Evolutionary conservation across 2,329 filamentous ascomycete species (phyloP).

Genomic region (Pseudogymnoascus sp.): DNA sequence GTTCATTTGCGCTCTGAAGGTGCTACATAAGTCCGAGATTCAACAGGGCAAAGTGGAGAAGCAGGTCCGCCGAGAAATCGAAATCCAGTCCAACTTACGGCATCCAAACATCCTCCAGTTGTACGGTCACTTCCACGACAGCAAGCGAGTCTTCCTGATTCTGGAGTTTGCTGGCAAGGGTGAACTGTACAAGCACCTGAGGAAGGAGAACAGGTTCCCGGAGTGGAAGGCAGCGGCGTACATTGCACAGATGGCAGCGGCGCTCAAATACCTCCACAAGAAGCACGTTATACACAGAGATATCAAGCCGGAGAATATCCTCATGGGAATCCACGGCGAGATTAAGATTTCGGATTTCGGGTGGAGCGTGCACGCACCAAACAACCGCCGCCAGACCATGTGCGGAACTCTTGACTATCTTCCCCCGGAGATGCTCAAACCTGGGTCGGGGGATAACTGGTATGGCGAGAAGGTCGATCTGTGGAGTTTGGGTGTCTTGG

Average conservation of each 20-base stretch:
- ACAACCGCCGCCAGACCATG: conserved; percentile 87
- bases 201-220: conserved; percentile 58
- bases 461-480: conserved; percentile 95
- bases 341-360: conserved; percentile 98
- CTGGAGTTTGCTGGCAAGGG: conserved; percentile 65
- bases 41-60: conserved; percentile 61
- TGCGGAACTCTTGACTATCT: conserved; percentile 97
- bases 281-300: conserved; percentile 97
- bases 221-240: conserved; percentile 67
- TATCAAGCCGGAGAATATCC: conserved; percentile 96
- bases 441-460: conserved; percentile 71
- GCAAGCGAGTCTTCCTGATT: conserved; percentile 64
- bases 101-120: conserved; percentile 64
- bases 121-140: conserved; percentile 67
- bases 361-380: conserved; percentile 96
- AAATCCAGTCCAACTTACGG: conserved; percentile 64
- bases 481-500: conserved; percentile 91
- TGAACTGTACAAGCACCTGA: conserved; percentile 65
- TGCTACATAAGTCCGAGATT: conserved; percentile 64
- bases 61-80: conserved; percentile 64
- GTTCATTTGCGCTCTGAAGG: conserved; percentile 65
- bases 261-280: conserved; percentile 82
- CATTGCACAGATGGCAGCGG: conserved; percentile 71
- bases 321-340: conserved; percentile 92
- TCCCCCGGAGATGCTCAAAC: conserved; percentile 93